A percentile compares a stretch with the other conserved stretches of the same genome.
phyloP scores from a whole-genome alignment of 345 rosid genomes.

The Anacardium occidentale region DNA sequence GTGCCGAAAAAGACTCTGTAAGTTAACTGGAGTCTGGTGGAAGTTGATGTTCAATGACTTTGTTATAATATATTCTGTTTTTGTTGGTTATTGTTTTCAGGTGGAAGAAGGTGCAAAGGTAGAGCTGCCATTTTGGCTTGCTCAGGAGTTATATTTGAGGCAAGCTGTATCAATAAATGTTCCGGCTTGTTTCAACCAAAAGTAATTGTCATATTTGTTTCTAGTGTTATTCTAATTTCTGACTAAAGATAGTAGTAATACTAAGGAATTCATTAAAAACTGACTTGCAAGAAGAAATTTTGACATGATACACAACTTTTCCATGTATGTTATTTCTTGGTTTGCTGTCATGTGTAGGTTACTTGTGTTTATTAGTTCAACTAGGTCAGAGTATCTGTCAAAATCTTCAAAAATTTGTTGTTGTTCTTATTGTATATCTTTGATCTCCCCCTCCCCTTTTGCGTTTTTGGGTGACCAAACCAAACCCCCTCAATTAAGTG shows the following conservation, averaged over 20 bases:
- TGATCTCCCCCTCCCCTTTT: neutral
- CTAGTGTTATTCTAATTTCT: no score
- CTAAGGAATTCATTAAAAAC: no score
- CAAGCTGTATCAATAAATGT: slow-evolving; percentile 59
- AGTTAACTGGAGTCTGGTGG: slow-evolving; percentile 23
- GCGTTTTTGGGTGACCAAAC: neutral
- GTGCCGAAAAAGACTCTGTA: slow-evolving; percentile 62
- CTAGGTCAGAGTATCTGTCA: neutral
- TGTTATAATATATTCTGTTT: neutral
- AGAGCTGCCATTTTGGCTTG: slow-evolving; percentile 87
- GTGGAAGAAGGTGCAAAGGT: slow-evolving; percentile 73
- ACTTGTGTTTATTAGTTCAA: neutral
- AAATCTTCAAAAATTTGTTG: no score
- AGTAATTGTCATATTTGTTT: no score
- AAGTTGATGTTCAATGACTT: neutral
- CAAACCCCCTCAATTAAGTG: neutral
- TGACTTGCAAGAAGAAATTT: no score
- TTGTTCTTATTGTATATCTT: neutral
- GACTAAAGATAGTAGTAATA: no score
- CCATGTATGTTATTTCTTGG: neutral
- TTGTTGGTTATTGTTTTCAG: slow-evolving; percentile 34
- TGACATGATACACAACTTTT: neutral
- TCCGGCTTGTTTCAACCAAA: slow-evolving; percentile 26
- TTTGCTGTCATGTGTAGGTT: neutral
- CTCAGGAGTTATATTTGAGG: slow-evolving; percentile 63